Base-by-base conservation (phyloP, 257 asterid species). In the Sherardia arvensis region DNA sequence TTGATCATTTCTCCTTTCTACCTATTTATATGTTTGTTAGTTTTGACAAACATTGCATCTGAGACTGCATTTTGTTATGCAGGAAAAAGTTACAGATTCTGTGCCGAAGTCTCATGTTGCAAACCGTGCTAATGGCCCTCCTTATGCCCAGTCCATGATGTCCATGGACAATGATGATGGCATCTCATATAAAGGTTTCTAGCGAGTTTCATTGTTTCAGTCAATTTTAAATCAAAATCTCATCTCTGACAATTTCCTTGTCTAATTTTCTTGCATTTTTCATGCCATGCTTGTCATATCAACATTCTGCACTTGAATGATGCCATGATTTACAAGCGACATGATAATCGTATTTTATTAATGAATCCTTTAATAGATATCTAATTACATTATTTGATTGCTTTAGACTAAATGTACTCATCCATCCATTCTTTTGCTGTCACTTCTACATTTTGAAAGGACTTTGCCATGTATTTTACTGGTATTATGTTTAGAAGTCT, bases 131-230 rank as follows among this genome's bases (percentile, higher is more conserved):
- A 84, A 77, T 68, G 91, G 82, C 64, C 90, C 96, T 60, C 79
- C 90, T 25, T 81, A 84, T 79, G 90, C 77, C 67, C 94, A 84
- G 74, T 70, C 95, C 25, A 66, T 77, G 70, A 63, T 80, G 73
- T 73, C 95, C 33, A 71, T 81, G 86, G 96, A 87, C 67, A 77
- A 75, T 66, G 95, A 90, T 78, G 97, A 84, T 78, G 96, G 92
- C 66, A 83, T 93, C 81, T 75, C 97, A 53, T 84, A 72, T 70
- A 71, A 78, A 69, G 97, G 99, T 93, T 45, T 53, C 79, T 76
- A 43, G 47, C 53, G 56, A 45, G 54, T 66, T 59, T 34, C 8
- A 29, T 22, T 55, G 47, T 29, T 59, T 38, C 66, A 26, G 53
- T 61, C 67, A 29, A 56, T 15, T 28, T n/a, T 8, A 40, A 36